A percentile compares a stretch with the other conserved stretches of the same genome.
Conservation (phyloP, 768 basidiomycete species). For the Leccinum subgranulosum region DNA sequence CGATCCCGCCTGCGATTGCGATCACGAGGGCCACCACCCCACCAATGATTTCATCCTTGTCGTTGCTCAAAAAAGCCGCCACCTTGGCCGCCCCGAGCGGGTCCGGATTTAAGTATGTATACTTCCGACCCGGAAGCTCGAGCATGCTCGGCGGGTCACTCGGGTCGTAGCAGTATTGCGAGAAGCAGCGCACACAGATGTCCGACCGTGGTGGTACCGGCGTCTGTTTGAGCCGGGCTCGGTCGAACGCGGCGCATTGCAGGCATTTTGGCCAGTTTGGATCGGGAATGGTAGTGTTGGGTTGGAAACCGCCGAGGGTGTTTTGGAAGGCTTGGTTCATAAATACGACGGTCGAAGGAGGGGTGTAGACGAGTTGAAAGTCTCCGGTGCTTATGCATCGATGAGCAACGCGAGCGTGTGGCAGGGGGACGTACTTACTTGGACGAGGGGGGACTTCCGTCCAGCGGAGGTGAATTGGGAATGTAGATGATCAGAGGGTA, state of each 20-base stretch:
- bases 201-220: conserved; percentile 39
- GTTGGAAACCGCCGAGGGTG: conserved; percentile 56
- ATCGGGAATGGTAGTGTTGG: conserved; percentile 56
- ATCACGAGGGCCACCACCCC: conserved; percentile 41
- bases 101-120: conserved; percentile 53
- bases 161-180: conserved; percentile 55
- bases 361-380: conserved; percentile 58
- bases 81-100: conserved; percentile 45
- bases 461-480: conserved; percentile 71
- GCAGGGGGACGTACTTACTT: conserved; percentile 41
- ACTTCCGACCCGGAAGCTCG: conserved; percentile 37
- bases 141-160: conserved; percentile 57
- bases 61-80: conserved; percentile 38
- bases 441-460: conserved; percentile 58
- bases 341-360: conserved; percentile 51
- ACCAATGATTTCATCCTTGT: conserved; percentile 50
- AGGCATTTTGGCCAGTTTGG: conserved; percentile 52
- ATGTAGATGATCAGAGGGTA: conserved; percentile 73
- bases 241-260: conserved; percentile 62
- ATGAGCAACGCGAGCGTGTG: conserved; percentile 3
- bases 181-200: conserved; percentile 58
- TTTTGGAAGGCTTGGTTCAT: conserved; percentile 59
- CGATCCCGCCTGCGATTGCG: conserved; percentile 37
- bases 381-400: conserved; percentile 45
- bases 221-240: conserved; percentile 41